Evolutionary conservation across 2,329 filamentous ascomycete genomes (phyloP).

Genomic region (Westerdykella aurantiaca): DNA sequence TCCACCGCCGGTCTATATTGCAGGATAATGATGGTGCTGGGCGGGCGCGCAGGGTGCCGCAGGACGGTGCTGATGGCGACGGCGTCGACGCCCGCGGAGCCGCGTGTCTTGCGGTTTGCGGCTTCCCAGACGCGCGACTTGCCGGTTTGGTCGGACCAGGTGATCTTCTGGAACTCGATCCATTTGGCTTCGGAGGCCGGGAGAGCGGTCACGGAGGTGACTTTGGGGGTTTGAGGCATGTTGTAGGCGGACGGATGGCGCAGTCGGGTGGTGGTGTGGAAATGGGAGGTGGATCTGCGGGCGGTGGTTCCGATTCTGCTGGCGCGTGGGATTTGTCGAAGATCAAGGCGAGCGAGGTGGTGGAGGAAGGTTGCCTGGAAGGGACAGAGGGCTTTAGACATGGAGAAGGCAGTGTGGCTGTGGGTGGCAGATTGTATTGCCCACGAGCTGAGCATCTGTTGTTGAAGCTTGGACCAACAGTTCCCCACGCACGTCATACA

Average conservation of each 20-base stretch:
- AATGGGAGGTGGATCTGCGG: constrained; percentile 3
- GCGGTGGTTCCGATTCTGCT: too few relatives aligned
- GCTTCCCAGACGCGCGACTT: constrained; percentile 47
- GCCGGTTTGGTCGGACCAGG: constrained; percentile 45
- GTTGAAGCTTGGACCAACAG: too few relatives aligned
- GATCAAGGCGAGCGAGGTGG: too few relatives aligned
- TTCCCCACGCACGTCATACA: too few relatives aligned
- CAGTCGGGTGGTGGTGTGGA: constrained; percentile 9
- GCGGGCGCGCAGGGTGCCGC: constrained; percentile 42
- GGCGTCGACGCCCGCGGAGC: constrained; percentile 53
- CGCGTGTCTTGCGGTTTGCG: constrained; percentile 48
- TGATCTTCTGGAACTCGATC: constrained; percentile 52
- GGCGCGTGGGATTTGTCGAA: too few relatives aligned
- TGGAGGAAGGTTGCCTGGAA: too few relatives aligned
- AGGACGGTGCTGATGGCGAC: constrained; percentile 54
- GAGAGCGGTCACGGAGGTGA: constrained; percentile 42
- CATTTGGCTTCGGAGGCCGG: constrained; percentile 50
- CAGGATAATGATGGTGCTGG: constrained; percentile 52
- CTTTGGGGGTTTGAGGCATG: constrained; percentile 28
- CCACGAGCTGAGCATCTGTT: too few relatives aligned
- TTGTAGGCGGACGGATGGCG: constrained; percentile 21
- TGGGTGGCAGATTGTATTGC: too few relatives aligned
- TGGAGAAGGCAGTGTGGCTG: too few relatives aligned
- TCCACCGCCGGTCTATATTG: constrained; percentile 57
- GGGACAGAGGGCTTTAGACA: too few relatives aligned